Base-by-base conservation (phyloP, 2,329 filamentous ascomycete species). In the Diplocarpon mali region DNA sequence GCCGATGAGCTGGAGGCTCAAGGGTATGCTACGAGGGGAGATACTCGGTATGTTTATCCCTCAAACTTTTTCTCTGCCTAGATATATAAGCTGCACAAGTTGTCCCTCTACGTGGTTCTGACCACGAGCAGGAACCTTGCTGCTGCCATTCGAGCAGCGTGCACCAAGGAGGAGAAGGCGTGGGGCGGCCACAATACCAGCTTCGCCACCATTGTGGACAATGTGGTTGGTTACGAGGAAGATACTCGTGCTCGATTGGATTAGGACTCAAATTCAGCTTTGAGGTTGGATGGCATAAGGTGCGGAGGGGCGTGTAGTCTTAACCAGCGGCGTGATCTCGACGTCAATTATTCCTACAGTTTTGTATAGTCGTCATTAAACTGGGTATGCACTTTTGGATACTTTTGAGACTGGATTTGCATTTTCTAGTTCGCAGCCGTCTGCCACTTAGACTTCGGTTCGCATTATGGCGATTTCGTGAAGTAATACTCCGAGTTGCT, bases 1-100 rank as follows among this genome's bases (percentile, higher is more conserved):
- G 90, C 90, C 0, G 70, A 79, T 40, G 80, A 85, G 53, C 73
- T 96, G 45, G 76, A 83, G 28, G 67, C 70, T 17, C 76, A 86
- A 53, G 81, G 83, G 17, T 94, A 93, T 64, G 78, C 86, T 2
- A 71, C 89, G 5, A 56, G 56, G 37, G 51, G 53, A 15, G 41
- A 52, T 32, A 47, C 49, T 15, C 40, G 43, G 58, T 59, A 54
- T 44, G 53, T 42, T 9, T 20, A n/a, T 15, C 38, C 16, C 38
- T 42, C 20, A 7, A 7, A 6, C 10, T 17, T 35, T 24, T n/a
- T 14, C 14, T 27, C 40, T 5, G 13, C 10, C 6, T 44, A 31
- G 10, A 16, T 12, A 6, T 28, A 1, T 15, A 13, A 12, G 17
- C 38, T 9, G 11, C 30, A 12, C 4, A 32, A 32, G 3, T 12